Evolutionary conservation across 805 yeast genomes (phyloP), one percentile per base, ranked within the genome.

Genomic region (Isabelozyma pseudorhagii): DNA sequence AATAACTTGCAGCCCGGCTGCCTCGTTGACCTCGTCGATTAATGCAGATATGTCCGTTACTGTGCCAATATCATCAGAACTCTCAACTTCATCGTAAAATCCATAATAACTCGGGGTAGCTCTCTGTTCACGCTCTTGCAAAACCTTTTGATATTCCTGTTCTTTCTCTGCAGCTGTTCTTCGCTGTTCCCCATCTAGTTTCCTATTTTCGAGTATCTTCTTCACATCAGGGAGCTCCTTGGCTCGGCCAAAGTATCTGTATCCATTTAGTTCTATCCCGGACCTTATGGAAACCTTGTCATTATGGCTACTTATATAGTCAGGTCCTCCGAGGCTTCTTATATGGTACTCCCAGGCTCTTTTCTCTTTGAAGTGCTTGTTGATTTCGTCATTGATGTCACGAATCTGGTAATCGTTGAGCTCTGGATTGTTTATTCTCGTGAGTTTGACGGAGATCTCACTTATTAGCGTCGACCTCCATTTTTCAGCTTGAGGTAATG

Each of bases 161-260:
- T 51, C 57, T 51, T 51, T 59, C 42, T 59, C 62, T 48, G 53
- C 50, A 25, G 49, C 51, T 29, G 54, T 54, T 38, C 48, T 58
- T 41, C 73, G 66, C 40, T 71, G 44, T 43, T 44, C 40, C 25
- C 39, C 21, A 18, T 44, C 42, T 15, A 41, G 48, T 34, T 49
- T 50, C 40, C 56, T 53, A 13, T 52, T 50, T 46, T 63, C 57
- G n/a, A 66, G 34, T 8, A 63, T 45, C 40, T 56, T 50, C 49
- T 64, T 62, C 4, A 87, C 92, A 53, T 88, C 97, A 0, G 90
- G 87, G 8, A 91, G 67, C 42, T 89, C 93, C 46, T 81, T 75
- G 0, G 97, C 96, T 45, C 96, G 68, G 0, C 97, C 97, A 67
- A 82, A 92, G 65, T 87, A 92, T 48, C 86, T 69, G 54, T 82